A percentile compares a stretch with the other conserved stretches of the same genome.
These are phyloP conservation scores for Xylaria sp. DNA, from an alignment of 2,329 filamentous ascomycete genomes.

Conservation along the genomic window DNA sequence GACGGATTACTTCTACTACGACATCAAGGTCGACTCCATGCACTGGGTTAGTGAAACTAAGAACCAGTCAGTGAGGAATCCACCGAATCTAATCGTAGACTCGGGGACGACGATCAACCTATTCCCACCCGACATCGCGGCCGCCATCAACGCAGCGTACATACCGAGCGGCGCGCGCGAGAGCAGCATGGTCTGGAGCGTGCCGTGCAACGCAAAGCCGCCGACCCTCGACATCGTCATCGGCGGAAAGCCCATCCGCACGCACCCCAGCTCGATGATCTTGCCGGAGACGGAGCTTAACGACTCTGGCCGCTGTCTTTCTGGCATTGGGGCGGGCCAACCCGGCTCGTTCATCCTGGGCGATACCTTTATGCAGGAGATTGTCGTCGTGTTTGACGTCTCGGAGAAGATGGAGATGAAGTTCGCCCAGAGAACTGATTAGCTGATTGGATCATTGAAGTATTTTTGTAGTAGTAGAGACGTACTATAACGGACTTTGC, in stretches of 20 bases:
- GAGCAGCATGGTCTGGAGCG: not conserved
- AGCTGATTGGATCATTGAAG: not conserved
- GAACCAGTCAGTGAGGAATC: not conserved
- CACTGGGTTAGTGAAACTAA: not conserved
- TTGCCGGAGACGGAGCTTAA: slow-evolving; percentile 39
- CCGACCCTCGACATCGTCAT: not conserved
- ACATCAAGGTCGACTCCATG: not conserved
- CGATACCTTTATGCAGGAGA: slow-evolving; percentile 44
- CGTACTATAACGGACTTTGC: not conserved
- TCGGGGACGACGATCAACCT: slow-evolving; percentile 21
- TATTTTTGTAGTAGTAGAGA: not conserved
- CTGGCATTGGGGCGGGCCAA: slow-evolving; percentile 41
- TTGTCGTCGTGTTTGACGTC: slow-evolving; percentile 47
- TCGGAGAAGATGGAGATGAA: slow-evolving; percentile 46
- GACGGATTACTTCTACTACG: not conserved
- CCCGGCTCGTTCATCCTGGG: slow-evolving; percentile 40
- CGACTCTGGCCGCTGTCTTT: slow-evolving; percentile 45
- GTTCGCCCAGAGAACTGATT: slow-evolving; percentile 17
- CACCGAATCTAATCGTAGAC: slow-evolving; percentile 46
- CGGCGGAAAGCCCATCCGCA: slow-evolving; percentile 41
- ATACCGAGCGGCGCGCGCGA: not conserved
- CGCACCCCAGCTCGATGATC: slow-evolving; percentile 38
- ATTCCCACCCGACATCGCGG: not conserved
- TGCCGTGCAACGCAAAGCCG: not conserved
- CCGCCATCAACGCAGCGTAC: not conserved